phyloP scores from a whole-genome alignment of 495 filamentous ascomycete species.

The Thermochaetoides thermophila region DNA sequence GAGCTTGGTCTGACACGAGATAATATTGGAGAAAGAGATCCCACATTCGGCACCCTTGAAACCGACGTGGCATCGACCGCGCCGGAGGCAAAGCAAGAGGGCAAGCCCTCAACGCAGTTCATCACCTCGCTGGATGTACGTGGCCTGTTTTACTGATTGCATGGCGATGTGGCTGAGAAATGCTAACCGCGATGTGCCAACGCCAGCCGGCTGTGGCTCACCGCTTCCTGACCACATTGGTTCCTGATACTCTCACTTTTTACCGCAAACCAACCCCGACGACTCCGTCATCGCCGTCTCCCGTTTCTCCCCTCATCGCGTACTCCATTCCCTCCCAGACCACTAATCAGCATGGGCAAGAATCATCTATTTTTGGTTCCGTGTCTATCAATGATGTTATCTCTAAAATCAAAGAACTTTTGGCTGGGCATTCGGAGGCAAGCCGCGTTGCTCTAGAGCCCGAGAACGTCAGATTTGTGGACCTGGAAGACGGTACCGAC shows the following conservation, averaged over 20 bases:
- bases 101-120: too few species aligned
- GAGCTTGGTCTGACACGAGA: conserved; percentile 25
- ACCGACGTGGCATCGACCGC: conserved; percentile 3
- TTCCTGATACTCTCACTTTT: conserved; percentile 78
- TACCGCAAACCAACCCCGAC: conserved; percentile 45
- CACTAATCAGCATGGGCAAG: too few species aligned
- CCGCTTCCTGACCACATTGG: conserved; percentile 78
- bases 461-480: conserved; percentile 17
- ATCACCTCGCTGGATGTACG: too few species aligned
- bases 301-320: conserved; percentile 13
- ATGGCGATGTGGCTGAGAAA: too few species aligned
- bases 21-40: conserved; percentile 28
- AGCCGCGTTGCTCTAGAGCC: conserved; percentile 20
- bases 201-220: conserved; percentile 40
- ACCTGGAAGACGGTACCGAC: conserved; percentile 18
- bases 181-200: conserved; percentile 3
- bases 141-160: conserved; percentile 1
- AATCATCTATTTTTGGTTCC: conserved; percentile 28
- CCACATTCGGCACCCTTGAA: conserved; percentile 15
- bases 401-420: conserved; percentile 14
- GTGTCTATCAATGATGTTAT: conserved; percentile 24
- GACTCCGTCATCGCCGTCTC: conserved; percentile 9
- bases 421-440: conserved; percentile 17
- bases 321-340: too few species aligned
- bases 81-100: too few species aligned